Conservation (phyloP, 352 stramenopile species). For the Pythium coloratum region DNA sequence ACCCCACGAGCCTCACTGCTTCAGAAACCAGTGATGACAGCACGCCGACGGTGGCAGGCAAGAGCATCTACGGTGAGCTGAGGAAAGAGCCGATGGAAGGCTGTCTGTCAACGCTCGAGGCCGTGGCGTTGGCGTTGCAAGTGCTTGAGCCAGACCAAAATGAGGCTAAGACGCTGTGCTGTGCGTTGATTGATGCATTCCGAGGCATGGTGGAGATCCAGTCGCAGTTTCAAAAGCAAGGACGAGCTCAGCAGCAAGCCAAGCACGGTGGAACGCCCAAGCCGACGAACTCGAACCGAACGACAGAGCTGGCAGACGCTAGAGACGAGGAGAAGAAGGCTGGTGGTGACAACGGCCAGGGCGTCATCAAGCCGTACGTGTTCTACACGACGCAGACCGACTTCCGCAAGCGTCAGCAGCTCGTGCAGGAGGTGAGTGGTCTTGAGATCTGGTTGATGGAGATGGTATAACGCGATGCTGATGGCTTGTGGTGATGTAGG, state of each 20-base stretch:
- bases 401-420: conserved; percentile 55
- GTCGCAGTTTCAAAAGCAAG: conserved; percentile 33
- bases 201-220: conserved; percentile 61
- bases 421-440: conserved; percentile 45
- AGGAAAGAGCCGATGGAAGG: conserved; percentile 71
- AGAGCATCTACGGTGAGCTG: conserved; percentile 70
- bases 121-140: conserved; percentile 47
- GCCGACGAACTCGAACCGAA: not conserved
- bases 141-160: conserved; percentile 37
- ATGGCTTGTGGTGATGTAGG: conserved; percentile 30
- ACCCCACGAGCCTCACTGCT: not conserved
- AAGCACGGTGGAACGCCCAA: conserved; percentile 24
- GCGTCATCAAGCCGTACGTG: conserved; percentile 44
- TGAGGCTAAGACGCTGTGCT: conserved; percentile 16
- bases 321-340: conserved; percentile 19
- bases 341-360: not conserved
- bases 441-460: not conserved
- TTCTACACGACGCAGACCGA: conserved; percentile 59
- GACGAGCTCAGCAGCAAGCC: conserved; percentile 18
- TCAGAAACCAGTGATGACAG: not conserved
- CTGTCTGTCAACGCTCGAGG: conserved; percentile 75
- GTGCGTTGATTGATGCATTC: conserved; percentile 49
- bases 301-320: conserved; percentile 19
- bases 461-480: not conserved
- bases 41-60: not conserved